A percentile compares a stretch with the other conserved stretches of the same genome.
Conservation (phyloP, 1,284 basidiomycete species). For the Cerioporus squamosus region DNA sequence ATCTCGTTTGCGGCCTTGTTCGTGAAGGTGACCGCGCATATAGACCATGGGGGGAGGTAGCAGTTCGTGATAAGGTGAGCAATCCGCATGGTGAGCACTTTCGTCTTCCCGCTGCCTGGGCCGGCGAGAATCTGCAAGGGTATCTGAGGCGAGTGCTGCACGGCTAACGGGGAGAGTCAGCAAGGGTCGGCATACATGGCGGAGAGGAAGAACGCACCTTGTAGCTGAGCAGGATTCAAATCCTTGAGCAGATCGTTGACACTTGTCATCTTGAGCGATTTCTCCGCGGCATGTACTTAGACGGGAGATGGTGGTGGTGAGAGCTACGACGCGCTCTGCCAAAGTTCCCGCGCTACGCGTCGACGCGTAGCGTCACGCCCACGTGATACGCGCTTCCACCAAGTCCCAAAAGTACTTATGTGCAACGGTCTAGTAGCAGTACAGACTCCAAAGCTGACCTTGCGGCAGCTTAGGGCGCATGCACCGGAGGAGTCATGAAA, state of each 20-base stretch:
- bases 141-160: conserved; percentile 60
- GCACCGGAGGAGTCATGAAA: neutral
- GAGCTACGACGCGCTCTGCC: conserved; percentile 12
- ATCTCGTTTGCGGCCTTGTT: conserved; percentile 94
- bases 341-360: conserved; percentile 6
- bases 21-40: conserved; percentile 85
- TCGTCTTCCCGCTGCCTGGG: conserved; percentile 80
- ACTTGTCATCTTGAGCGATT: conserved; percentile 7
- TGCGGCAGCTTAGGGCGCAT: no score
- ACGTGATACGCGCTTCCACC: conserved; percentile 11
- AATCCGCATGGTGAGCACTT: conserved; percentile 76
- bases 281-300: no score
- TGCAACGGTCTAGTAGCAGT: no score
- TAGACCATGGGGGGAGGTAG: conserved; percentile 57
- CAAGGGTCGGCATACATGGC: neutral
- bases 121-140: conserved; percentile 87
- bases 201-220: conserved; percentile 8
- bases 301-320: conserved; percentile 3
- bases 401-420: neutral
- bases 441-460: no score
- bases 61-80: conserved; percentile 74
- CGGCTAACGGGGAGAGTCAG: conserved; percentile 51
- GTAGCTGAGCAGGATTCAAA: conserved; percentile 26
- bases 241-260: conserved; percentile 16
- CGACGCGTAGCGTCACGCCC: conserved; percentile 23